Evolutionary conservation across 1,284 basidiomycete species (phyloP).

Genomic region (Uromyces viciae-fabae): DNA sequence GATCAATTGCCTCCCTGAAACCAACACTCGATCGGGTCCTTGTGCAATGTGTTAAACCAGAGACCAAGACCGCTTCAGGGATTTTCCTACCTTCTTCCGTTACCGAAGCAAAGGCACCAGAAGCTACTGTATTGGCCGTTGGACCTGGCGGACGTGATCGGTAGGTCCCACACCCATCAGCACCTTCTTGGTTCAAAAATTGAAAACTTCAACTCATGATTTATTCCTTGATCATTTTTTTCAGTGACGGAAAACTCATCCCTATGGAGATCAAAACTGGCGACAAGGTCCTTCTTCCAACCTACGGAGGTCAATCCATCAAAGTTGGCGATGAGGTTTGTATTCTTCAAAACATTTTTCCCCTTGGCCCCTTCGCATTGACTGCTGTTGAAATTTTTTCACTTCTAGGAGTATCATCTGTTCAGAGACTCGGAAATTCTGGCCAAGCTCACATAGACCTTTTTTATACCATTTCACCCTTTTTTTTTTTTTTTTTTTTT

Average conservation of each 20-base stretch:
- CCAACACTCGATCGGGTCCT: constrained; percentile 94
- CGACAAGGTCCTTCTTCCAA: constrained; percentile 86
- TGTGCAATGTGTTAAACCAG: constrained; percentile 93
- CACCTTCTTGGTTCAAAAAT: background rate
- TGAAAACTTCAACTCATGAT: background rate
- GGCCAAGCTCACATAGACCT: constrained; percentile 71
- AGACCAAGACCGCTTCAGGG: constrained; percentile 85
- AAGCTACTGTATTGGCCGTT: constrained; percentile 91
- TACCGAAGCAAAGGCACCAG: constrained; percentile 77
- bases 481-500: too few species aligned
- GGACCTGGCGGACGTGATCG: constrained; percentile 88
- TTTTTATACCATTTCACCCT: background rate
- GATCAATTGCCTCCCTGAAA: constrained; percentile 78
- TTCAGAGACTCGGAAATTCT: constrained; percentile 95
- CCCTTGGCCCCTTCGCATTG: background rate
- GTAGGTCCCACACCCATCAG: background rate
- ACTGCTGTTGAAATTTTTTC: background rate
- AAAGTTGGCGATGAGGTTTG: constrained; percentile 94
- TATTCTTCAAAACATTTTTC: too few species aligned
- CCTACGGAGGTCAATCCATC: constrained; percentile 92
- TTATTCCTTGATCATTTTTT: background rate
- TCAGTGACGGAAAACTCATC: constrained; percentile 66
- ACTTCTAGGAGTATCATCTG: constrained; percentile 77
- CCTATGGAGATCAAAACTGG: constrained; percentile 78
- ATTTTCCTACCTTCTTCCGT: constrained; percentile 88